Evolutionary conservation across 1,139 yeast species (phyloP), one percentile per base, ranked within the genome.

Genomic region (Sugiyamaella japonica): DNA sequence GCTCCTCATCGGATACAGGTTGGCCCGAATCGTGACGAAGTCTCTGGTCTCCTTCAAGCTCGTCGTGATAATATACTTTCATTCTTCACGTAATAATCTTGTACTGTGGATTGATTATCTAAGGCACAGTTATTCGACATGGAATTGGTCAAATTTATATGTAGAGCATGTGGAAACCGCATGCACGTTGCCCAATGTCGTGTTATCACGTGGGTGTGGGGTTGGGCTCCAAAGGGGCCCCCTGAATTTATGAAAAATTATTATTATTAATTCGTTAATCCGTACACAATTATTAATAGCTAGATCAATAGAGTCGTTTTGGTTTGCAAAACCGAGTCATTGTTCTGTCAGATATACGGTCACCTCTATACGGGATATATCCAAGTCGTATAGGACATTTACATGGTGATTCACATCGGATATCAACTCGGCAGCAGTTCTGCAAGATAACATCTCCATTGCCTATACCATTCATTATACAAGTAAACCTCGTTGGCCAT

Each of bases 31-130:
- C 79, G 72, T 89, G 97, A 23, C 64, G 63, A 34, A 80, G 83
- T 13, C 96, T 85, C 73, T 86, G 87, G 56, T 85, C 90, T 1
- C 76, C 76, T 1, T 80, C 73, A 57, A 80, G 77, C 31, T 80
- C 73, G 67, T 89, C 96, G 81, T 89, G 91, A 65, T 80, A 82
- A 71, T 87, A 91, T 8, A 83, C 81, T 66, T 79, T 70, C 79
- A 75, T 76, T 43, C 13, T 56, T 40, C 38, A 31, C 7, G 8
- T 29, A 9, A 29, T 29, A 29, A 29, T 29, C 34, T 29, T 5
- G 34, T 29, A 20, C 25, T 29, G 34, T 29, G 7, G n/a, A 29
- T 28, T 29, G 34, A 29, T 29, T 29, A 29, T 29, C 10, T 29
- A 29, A 29, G 34, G 9, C n/a, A 12, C 9, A 29, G n/a, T 29